Percentiles rank a stretch among this genome's conserved stretches.
Evolutionary conservation across 2,329 filamentous ascomycete genomes (phyloP).

Genomic region (Aspergillus thermomutatus): DNA sequence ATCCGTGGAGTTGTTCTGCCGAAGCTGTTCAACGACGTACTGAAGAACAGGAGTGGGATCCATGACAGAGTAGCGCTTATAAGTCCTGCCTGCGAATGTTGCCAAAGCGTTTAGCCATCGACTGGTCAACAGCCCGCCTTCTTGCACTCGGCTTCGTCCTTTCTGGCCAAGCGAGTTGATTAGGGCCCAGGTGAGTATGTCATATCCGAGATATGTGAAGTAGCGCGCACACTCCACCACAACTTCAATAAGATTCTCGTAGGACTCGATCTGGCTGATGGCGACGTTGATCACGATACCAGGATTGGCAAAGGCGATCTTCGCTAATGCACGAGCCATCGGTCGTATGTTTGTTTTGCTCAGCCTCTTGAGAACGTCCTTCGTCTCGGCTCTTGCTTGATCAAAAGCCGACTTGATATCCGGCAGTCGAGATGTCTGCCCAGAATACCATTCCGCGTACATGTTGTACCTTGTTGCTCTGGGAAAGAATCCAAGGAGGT

Average conservation of each 20-base stretch:
- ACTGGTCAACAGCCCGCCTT: constrained; percentile 73
- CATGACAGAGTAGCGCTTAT: constrained; percentile 79
- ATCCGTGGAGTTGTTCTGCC: constrained; percentile 79
- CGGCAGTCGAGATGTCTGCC: constrained; percentile 70
- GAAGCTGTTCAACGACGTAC: constrained; percentile 83
- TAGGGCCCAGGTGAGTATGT: constrained; percentile 88
- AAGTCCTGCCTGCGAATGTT: constrained; percentile 86
- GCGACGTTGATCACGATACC: constrained; percentile 88
- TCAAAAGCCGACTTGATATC: constrained; percentile 77
- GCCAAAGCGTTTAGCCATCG: constrained; percentile 89
- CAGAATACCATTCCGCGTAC: constrained; percentile 90
- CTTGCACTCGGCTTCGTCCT: constrained; percentile 57
- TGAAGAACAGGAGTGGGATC: constrained; percentile 81
- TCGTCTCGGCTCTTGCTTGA: constrained; percentile 72
- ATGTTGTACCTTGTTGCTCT: constrained; percentile 76
- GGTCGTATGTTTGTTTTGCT: constrained; percentile 80
- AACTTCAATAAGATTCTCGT: constrained; percentile 90
- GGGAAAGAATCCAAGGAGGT: constrained; percentile 74
- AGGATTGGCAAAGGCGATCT: constrained; percentile 86
- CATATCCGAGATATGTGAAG: constrained; percentile 88
- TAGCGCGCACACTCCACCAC: constrained; percentile 94
- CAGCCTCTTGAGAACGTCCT: constrained; percentile 81
- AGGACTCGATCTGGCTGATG: constrained; percentile 86
- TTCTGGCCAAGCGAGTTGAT: constrained; percentile 66
- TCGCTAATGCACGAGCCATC: constrained; percentile 85